phyloP scores from a whole-genome alignment of 306 rosid species.

The Glycine soja region DNA sequence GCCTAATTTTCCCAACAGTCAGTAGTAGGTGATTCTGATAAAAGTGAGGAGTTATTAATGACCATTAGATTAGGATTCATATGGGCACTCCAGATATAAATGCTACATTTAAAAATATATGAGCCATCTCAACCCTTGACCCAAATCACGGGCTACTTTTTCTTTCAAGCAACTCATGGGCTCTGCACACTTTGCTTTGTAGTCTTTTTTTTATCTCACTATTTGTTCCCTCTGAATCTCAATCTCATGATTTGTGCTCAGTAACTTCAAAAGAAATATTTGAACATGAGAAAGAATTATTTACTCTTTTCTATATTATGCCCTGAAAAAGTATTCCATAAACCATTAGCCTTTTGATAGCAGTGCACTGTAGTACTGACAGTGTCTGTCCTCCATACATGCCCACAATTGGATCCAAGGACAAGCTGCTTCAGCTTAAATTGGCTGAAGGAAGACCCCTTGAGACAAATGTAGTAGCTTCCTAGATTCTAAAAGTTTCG shows the following conservation, averaged over 20 bases:
- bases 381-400: too few species aligned
- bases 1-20: slow-evolving; percentile 6
- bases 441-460: background rate
- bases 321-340: too few species aligned
- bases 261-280: slow-evolving; percentile 18
- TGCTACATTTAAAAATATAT: background rate
- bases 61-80: too few species aligned
- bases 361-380: too few species aligned
- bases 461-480: background rate
- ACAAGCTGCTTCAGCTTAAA: background rate
- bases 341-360: too few species aligned
- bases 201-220: too few species aligned
- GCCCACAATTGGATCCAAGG: background rate
- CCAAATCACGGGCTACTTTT: background rate
- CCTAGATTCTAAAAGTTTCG: background rate
- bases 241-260: too few species aligned
- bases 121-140: background rate
- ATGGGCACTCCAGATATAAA: background rate
- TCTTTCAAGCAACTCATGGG: background rate
- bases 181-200: too few species aligned
- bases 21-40: slow-evolving; percentile 2
- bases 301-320: background rate
- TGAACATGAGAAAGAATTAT: slow-evolving; percentile 9
- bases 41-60: background rate
- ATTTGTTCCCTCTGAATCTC: too few species aligned